phyloP scores from a whole-genome alignment of 2,329 filamentous ascomycete genomes.

The Coniochaeta pulveracea region DNA sequence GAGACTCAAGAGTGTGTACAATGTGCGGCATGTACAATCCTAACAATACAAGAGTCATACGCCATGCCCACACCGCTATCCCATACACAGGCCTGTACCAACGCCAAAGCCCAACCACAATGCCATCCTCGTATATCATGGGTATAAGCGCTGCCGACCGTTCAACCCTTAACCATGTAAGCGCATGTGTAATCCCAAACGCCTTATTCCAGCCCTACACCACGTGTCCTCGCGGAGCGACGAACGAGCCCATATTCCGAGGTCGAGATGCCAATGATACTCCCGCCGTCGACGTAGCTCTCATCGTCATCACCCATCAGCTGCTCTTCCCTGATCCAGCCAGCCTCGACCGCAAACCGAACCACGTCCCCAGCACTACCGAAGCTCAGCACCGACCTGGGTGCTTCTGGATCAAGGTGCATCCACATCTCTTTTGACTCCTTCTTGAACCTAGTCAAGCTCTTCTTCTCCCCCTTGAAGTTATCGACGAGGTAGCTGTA shows the following conservation, averaged over 20 bases:
- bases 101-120: too few relatives aligned
- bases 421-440: slow-evolving; percentile 41
- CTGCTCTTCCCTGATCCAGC: slow-evolving; percentile 44
- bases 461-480: slow-evolving; percentile 34
- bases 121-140: too few relatives aligned
- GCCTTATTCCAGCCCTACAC: background rate
- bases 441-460: slow-evolving; percentile 32
- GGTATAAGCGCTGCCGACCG: too few relatives aligned
- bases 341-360: slow-evolving; percentile 43
- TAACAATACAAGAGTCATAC: too few relatives aligned
- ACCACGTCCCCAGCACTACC: slow-evolving; percentile 44
- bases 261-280: slow-evolving; percentile 3
- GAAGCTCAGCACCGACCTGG: slow-evolving; percentile 35
- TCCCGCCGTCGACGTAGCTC: background rate
- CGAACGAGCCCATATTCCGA: slow-evolving; percentile 1
- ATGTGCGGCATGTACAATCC: too few relatives aligned
- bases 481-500: slow-evolving; percentile 39
- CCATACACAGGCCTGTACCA: too few relatives aligned
- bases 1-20: too few relatives aligned
- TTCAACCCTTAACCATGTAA: too few relatives aligned
- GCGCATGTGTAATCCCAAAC: too few relatives aligned
- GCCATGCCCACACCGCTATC: too few relatives aligned
- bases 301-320: slow-evolving; percentile 17
- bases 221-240: background rate
- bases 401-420: slow-evolving; percentile 40